phyloP scores from a whole-genome alignment of 2,329 filamentous ascomycete species.

The Meredithiella fracta region DNA sequence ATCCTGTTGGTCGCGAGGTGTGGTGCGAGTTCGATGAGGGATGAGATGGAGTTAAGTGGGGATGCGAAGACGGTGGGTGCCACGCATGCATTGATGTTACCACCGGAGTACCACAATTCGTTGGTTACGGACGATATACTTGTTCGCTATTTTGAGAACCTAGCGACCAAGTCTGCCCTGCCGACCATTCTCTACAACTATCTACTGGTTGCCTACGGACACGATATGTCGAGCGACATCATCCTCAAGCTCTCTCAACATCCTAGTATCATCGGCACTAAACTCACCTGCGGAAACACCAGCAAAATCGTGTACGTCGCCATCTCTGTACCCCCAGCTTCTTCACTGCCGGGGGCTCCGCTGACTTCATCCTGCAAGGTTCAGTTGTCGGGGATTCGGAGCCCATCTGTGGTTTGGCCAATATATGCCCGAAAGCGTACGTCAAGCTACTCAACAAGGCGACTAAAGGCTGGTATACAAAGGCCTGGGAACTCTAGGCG shows the following conservation, averaged over 20 bases:
- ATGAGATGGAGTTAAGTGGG: slow-evolving; percentile 51
- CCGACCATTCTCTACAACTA: slow-evolving; percentile 50
- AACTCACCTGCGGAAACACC: slow-evolving; percentile 48
- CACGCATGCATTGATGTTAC: slow-evolving; percentile 60
- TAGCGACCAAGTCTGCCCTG: slow-evolving; percentile 40
- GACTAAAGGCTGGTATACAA: slow-evolving; percentile 20
- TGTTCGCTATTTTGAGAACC: slow-evolving; percentile 42
- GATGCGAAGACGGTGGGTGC: slow-evolving; percentile 55
- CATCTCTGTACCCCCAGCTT: slow-evolving; percentile 26
- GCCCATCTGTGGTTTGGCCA: slow-evolving; percentile 26
- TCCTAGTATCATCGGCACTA: slow-evolving; percentile 45
- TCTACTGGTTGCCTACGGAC: slow-evolving; percentile 37
- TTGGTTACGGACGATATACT: slow-evolving; percentile 39
- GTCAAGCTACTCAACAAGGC: slow-evolving; percentile 22
- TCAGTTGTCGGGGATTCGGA: slow-evolving; percentile 26
- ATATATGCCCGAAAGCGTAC: slow-evolving; percentile 25
- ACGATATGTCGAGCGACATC: slow-evolving; percentile 41
- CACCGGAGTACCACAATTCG: slow-evolving; percentile 58
- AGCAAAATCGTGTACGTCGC: slow-evolving; percentile 38
- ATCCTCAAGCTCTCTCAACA: slow-evolving; percentile 35
- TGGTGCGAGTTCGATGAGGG: slow-evolving; percentile 55
- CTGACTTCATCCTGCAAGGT: slow-evolving; percentile 27
- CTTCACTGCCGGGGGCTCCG: slow-evolving; percentile 27
- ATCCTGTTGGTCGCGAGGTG: slow-evolving; percentile 58
- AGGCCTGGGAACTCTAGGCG: slow-evolving; percentile 24